Base-by-base conservation (phyloP, 306 rosid genomes). In the Gastrolobium bilobum region DNA sequence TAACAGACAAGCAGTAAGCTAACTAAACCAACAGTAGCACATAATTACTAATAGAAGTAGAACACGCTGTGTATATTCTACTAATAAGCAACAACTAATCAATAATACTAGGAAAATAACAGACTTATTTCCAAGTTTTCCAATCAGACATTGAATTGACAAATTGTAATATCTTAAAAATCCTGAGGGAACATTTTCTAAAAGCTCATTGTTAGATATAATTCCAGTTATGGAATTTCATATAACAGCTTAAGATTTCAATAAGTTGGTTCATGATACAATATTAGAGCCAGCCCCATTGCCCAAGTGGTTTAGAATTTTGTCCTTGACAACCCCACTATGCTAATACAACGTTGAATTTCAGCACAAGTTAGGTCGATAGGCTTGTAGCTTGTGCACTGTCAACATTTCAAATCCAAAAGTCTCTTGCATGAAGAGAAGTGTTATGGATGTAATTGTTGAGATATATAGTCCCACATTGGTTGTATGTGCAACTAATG, bases 261-360 rank as follows among this genome's bases (percentile, higher is more conserved):
- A 4, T 44, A 8, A 13, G 35, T 37, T 35, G 6, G 63, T 71
- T 37, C 10, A 42, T 56, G 40, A 35, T 43, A 40, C 42, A 42
- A 1, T 13, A 54, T 39, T 48, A 40, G 54, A 73, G 31, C 10
- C 64, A 4, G 20, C 64, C 46, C 31, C 11, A 8, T 29, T 40
- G 68, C 40, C 56, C 68, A 57, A 73, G 68, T 31, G 14, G 3
- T 72, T 72, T 30, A 40, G 31, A 38, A 10, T 3, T 52, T 71
- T 38, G 20, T 70, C 37, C 57, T 52, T 53, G 30, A 4, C 11
- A 11, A 29, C 8, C 15, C 35, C 7, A 15, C 46, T 35, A 50
- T 13, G 8, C 14, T 52, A 70, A 15, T 37, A 52, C 14, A 38
- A 37, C 14, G 50, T 31, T 15, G 9, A 48, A 9, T 52, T 37